Evolutionary conservation across 2,329 filamentous ascomycete species (phyloP).

Genomic region (Chalaropsis thielavioides): DNA sequence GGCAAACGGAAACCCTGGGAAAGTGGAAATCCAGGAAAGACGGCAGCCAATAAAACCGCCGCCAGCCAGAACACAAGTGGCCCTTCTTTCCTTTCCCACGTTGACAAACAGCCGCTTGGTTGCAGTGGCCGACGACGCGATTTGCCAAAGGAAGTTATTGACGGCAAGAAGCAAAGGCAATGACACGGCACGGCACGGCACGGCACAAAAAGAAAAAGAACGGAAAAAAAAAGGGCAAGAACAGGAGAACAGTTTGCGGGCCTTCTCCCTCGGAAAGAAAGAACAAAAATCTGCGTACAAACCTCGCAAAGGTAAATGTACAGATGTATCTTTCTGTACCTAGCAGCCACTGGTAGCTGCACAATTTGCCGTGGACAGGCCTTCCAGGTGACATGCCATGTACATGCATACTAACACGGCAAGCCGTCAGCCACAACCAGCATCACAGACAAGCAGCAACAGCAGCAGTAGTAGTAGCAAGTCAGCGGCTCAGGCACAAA

Average conservation of each 20-base stretch:
- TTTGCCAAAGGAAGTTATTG: too few species aligned
- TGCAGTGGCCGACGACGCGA: too few species aligned
- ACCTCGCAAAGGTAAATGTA: background rate
- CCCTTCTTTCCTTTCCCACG: too few species aligned
- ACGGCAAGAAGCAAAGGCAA: too few species aligned
- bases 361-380: background rate
- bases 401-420: constrained; percentile 1
- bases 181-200: background rate
- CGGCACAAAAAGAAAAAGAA: background rate
- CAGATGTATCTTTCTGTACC: background rate
- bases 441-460: background rate
- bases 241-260: background rate
- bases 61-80: background rate
- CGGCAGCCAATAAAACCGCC: background rate
- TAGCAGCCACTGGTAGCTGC: background rate
- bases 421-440: background rate
- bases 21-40: background rate
- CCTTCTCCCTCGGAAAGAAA: background rate
- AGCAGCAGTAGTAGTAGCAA: too few species aligned
- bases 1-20: too few species aligned
- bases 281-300: background rate
- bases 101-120: too few species aligned
- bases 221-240: background rate
- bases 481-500: constrained; percentile 3
- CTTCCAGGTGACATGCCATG: background rate